Percentiles rank a stretch among this genome's conserved stretches.
phyloP scores from a whole-genome alignment of 768 basidiomycete species.

The Trametes elegans region DNA sequence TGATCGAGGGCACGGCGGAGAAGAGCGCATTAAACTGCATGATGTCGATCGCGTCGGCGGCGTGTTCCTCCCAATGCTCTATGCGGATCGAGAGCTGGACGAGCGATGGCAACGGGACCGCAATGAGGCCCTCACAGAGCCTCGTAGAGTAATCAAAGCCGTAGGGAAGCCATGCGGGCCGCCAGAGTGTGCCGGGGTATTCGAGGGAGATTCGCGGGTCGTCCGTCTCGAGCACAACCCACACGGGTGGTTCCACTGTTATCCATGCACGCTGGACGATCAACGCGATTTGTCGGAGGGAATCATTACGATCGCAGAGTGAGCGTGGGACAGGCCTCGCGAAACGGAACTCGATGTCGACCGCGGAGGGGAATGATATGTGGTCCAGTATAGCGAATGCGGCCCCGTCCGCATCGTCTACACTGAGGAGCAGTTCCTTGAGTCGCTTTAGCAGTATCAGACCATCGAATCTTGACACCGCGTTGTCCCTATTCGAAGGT shows the following conservation, averaged over 20 bases:
- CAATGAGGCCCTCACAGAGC: constrained; percentile 5
- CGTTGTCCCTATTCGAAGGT: not conserved
- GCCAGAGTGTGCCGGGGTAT: not conserved
- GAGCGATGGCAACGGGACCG: constrained; percentile 1
- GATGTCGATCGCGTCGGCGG: not conserved
- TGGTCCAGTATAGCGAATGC: constrained; percentile 1
- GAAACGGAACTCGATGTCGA: not conserved
- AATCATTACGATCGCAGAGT: not conserved
- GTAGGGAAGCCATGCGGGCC: no score
- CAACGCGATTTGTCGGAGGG: not conserved
- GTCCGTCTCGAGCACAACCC: not conserved
- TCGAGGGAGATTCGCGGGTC: not conserved
- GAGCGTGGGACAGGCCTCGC: not conserved
- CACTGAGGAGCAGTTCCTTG: not conserved
- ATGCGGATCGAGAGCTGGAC: not conserved
- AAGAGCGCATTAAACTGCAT: not conserved
- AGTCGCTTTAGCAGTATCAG: not conserved
- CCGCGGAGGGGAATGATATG: not conserved
- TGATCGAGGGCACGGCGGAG: not conserved
- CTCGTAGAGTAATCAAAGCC: not conserved
- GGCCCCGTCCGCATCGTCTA: not conserved
- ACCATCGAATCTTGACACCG: not conserved
- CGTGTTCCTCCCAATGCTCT: no score
- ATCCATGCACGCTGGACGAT: not conserved
- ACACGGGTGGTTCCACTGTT: not conserved